Base-by-base conservation (phyloP, 306 rosid genomes). In the Coriaria nepalensis region DNA sequence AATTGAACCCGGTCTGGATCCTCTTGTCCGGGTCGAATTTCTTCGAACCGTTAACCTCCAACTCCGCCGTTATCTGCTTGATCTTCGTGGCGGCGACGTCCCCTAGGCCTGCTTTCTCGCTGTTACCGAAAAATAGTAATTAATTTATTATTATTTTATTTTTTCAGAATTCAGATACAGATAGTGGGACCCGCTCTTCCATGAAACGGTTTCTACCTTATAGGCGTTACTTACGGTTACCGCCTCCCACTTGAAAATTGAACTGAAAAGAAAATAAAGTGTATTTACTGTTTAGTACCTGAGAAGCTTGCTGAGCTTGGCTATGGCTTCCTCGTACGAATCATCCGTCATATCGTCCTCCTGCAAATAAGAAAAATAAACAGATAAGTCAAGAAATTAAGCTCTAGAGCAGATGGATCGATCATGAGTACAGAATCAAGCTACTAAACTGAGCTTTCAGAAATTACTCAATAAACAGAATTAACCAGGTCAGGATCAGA, bases 311-410 rank as follows among this genome's bases (percentile, higher is more conserved):
- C 68, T 53, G 47, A 88, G 77, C 34, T 68, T 76, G 56, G 78
- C 93, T 54, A 83, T 70, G 64, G 93, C 97, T 5, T 72, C 90
- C 43, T 83, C 77, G 68, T 65, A 83, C 39, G 88, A 61, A 9
- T 80, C 88, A 37, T 53, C 70, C 11, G 75, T 86, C 97, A 88
- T 83, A 43, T 63, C 88, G 62, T 84, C 83, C 59, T 64, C 71
- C 86, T 84, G 77, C 5, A 9, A 10, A 39, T 29, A 20, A 20
- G 29, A 20, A 20, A 20, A 20, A 20, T 20, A 20, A 20, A 20
- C 29, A 20, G 1, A 20, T 20, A 20, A 20, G 29, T 20, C 29
- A 3, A 20, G 29, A 20, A 20, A 20, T 20, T 20, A 20, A 20
- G 29, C 29, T 20, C 29, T 20, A 20, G 29, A 20, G 29, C 29